A percentile compares a stretch with the other conserved stretches of the same genome.
Evolutionary conservation across 805 yeast species (phyloP).

Genomic region (Sungouiozyma intestinalis): DNA sequence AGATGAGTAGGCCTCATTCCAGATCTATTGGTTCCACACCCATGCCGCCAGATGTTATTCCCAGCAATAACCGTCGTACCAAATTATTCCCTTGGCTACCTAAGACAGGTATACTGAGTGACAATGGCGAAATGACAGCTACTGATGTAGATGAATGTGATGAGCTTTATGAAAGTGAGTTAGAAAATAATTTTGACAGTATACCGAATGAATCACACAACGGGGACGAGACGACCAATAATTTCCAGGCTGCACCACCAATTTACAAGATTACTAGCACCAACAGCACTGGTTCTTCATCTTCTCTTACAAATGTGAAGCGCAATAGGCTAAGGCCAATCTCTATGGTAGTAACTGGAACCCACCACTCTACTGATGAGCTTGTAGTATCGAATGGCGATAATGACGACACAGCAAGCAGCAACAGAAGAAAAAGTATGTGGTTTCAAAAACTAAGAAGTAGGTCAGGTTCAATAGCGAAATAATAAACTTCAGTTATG

Average conservation of each 20-base stretch:
- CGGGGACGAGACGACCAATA: constrained; percentile 9
- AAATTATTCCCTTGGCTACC: constrained; percentile 24
- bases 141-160: constrained; percentile 25
- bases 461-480: constrained; percentile 23
- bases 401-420: constrained; percentile 10
- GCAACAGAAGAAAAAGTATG: constrained; percentile 28
- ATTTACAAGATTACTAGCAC: constrained; percentile 16
- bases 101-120: constrained; percentile 24
- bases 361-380: constrained; percentile 17
- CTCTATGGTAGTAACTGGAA: constrained; percentile 12
- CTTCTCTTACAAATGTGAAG: constrained; percentile 1
- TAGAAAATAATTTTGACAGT: constrained; percentile 3
- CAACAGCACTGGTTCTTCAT: constrained; percentile 14
- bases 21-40: constrained; percentile 25
- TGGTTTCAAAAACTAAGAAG: constrained; percentile 39
- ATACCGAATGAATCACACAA: constrained; percentile 12
- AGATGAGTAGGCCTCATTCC: constrained; percentile 22
- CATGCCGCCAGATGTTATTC: constrained; percentile 25
- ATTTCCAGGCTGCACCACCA: constrained; percentile 10
- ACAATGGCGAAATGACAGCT: constrained; percentile 21
- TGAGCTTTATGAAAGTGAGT: constrained; percentile 17
- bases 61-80: constrained; percentile 19
- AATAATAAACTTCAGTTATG: not conserved
- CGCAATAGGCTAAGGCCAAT: constrained; percentile 11
- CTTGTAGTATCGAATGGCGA: constrained; percentile 8